phyloP scores from a whole-genome alignment of 352 stramenopile genomes.

The Pythium utonaiense region DNA sequence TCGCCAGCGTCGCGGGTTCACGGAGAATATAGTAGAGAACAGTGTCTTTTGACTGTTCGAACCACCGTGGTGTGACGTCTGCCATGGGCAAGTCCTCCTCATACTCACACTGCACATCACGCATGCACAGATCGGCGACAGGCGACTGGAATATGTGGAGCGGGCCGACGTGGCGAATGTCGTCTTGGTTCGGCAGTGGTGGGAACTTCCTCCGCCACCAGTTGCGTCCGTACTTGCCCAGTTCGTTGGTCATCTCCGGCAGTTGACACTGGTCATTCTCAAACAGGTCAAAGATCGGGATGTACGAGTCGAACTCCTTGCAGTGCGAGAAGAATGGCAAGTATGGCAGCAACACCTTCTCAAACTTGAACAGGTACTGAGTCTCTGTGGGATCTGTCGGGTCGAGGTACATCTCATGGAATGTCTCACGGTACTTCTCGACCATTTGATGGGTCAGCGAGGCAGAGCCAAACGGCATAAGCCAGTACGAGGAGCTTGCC shows the following conservation, averaged over 20 bases:
- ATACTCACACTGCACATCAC: slow-evolving; percentile 87
- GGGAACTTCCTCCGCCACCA: slow-evolving; percentile 77
- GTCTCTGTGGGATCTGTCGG: slow-evolving; percentile 32
- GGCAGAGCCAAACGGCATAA: slow-evolving; percentile 68
- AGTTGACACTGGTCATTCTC: slow-evolving; percentile 91
- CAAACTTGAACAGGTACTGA: slow-evolving; percentile 72
- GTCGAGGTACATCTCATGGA: slow-evolving; percentile 86
- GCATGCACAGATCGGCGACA: slow-evolving; percentile 90
- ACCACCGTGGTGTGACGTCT: slow-evolving; percentile 94
- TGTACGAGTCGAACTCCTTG: slow-evolving; percentile 94
- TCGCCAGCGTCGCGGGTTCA: slow-evolving; percentile 86
- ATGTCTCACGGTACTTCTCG: slow-evolving; percentile 95
- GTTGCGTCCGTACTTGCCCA: slow-evolving; percentile 50
- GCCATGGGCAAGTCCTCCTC: slow-evolving; percentile 89
- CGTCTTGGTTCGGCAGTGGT: slow-evolving; percentile 92
- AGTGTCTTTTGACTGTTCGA: slow-evolving; percentile 88
- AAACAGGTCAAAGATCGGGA: slow-evolving; percentile 91
- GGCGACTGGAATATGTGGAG: slow-evolving; percentile 86
- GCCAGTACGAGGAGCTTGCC: slow-evolving; percentile 54
- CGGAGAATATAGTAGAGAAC: slow-evolving; percentile 91
- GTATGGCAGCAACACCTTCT: slow-evolving; percentile 91
- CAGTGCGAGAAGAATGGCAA: slow-evolving; percentile 96
- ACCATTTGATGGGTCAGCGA: slow-evolving; percentile 84
- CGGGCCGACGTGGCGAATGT: slow-evolving; percentile 89
- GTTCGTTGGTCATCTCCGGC: slow-evolving; percentile 75